phyloP scores from a whole-genome alignment of 176 grass and related monocot genomes.

The Oryza meyeriana region DNA sequence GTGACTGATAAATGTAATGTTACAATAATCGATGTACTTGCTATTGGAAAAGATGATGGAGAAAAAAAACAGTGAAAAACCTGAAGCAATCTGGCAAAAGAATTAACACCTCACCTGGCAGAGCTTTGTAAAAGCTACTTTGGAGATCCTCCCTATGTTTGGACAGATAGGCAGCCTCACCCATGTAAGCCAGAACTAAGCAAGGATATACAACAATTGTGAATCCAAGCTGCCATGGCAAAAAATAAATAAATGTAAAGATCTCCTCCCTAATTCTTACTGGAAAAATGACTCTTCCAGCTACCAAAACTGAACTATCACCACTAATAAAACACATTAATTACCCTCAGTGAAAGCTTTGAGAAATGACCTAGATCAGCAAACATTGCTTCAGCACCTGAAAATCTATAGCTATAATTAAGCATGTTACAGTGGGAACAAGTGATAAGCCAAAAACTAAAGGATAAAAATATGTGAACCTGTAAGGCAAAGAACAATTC shows the following conservation, averaged over 20 bases:
- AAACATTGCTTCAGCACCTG: slow-evolving; percentile 97
- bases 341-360: slow-evolving; percentile 70
- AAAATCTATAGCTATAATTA: slow-evolving; percentile 2
- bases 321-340: slow-evolving; percentile 8
- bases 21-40: neutral
- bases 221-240: slow-evolving; percentile 67
- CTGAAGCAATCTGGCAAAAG: neutral
- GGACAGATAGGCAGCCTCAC: slow-evolving; percentile 86
- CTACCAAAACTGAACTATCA: neutral
- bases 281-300: neutral
- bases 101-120: slow-evolving; percentile 55
- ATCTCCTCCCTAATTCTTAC: neutral
- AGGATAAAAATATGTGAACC: slow-evolving; percentile 33
- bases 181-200: slow-evolving; percentile 92
- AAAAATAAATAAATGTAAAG: slow-evolving; percentile 27
- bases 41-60: neutral
- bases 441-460: slow-evolving; percentile 3
- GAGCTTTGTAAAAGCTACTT: slow-evolving; percentile 91
- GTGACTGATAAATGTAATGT: neutral
- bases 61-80: neutral
- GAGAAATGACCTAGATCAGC: slow-evolving; percentile 94
- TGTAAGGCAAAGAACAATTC: slow-evolving; percentile 94
- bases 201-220: slow-evolving; percentile 79
- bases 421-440: slow-evolving; percentile 2
- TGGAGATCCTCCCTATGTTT: slow-evolving; percentile 80